These are phyloP conservation scores for Vitis hybrid DNA, from an alignment of 177 flowering plant genomes.

Conservation along the genomic window DNA sequence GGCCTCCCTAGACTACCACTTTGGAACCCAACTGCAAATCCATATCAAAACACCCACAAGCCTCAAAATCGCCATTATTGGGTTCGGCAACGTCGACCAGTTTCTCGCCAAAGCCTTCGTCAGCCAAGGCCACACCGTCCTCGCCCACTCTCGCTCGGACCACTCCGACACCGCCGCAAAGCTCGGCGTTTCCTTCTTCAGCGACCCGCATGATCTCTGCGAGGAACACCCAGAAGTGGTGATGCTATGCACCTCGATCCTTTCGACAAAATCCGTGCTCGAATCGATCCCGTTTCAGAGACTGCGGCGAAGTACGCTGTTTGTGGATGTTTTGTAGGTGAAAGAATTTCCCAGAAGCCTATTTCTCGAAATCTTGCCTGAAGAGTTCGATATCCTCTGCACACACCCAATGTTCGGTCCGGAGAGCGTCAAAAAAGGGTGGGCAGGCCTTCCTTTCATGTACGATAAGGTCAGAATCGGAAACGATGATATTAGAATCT, in stretches of 20 bases:
- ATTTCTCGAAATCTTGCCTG: constrained; percentile 45
- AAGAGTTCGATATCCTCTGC: constrained; percentile 61
- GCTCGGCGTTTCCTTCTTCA: constrained; percentile 45
- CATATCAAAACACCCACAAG: constrained; percentile 5
- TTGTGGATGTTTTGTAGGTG: constrained; percentile 70
- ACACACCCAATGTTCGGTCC: constrained; percentile 84
- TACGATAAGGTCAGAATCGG: constrained; percentile 67
- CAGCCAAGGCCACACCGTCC: constrained; percentile 52
- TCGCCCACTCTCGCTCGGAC: constrained; percentile 55
- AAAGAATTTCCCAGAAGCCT: constrained; percentile 57
- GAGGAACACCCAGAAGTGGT: constrained; percentile 74
- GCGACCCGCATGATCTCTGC: constrained; percentile 51
- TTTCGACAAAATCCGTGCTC: constrained; percentile 51
- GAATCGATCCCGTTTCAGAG: constrained; percentile 51
- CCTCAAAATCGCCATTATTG: constrained; percentile 56
- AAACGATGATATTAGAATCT: constrained; percentile 35
- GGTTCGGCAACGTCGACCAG: constrained; percentile 73
- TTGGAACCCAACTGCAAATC: constrained; percentile 11
- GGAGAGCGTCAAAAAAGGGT: constrained; percentile 56
- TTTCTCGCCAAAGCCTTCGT: constrained; percentile 58
- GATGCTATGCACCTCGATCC: constrained; percentile 55
- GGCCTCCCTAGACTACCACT: constrained; percentile 20
- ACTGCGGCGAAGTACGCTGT: constrained; percentile 53
- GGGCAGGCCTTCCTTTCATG: constrained; percentile 54
- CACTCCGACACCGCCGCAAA: constrained; percentile 39